phyloP scores from a whole-genome alignment of 2,329 filamentous ascomycete species.

The Ramularia collo-cygni region DNA sequence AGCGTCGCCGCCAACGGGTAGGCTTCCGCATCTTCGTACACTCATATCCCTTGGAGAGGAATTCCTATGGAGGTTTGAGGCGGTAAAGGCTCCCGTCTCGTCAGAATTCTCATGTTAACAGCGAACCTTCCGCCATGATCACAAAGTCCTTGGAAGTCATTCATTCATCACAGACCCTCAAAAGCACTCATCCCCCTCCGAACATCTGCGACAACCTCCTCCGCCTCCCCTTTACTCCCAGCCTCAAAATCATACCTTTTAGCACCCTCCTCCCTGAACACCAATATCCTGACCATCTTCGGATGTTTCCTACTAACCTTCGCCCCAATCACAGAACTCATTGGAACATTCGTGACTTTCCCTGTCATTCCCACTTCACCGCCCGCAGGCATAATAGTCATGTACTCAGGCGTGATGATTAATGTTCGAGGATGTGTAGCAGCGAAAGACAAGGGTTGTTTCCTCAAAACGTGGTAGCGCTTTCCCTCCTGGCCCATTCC shows the following conservation, averaged over 20 bases:
- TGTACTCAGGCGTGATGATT: slow-evolving; percentile 77
- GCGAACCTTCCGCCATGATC: too few species aligned
- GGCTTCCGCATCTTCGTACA: too few species aligned
- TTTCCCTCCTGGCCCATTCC: slow-evolving; percentile 36
- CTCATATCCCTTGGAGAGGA: too few species aligned
- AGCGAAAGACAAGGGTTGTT: slow-evolving; percentile 75
- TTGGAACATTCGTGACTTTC: slow-evolving; percentile 72
- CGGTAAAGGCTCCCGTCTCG: too few species aligned
- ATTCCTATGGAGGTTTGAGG: too few species aligned
- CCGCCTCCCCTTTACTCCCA: slow-evolving; percentile 62
- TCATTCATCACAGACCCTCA: too few species aligned
- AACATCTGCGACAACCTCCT: slow-evolving; percentile 72
- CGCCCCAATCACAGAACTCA: slow-evolving; percentile 73
- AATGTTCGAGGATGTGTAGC: slow-evolving; percentile 68
- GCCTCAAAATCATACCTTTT: slow-evolving; percentile 84
- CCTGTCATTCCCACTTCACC: slow-evolving; percentile 40
- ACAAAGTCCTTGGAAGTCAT: too few species aligned
- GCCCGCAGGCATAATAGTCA: slow-evolving; percentile 68
- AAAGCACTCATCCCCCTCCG: slow-evolving; percentile 38
- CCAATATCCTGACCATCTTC: slow-evolving; percentile 70
- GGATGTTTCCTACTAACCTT: slow-evolving; percentile 76
- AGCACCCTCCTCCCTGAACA: slow-evolving; percentile 65
- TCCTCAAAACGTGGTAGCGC: slow-evolving; percentile 72
- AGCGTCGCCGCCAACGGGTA: too few species aligned
- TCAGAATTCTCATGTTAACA: too few species aligned